Conservation (phyloP, 164 flowering plant species). For the Tetrastigma voinierianum region DNA sequence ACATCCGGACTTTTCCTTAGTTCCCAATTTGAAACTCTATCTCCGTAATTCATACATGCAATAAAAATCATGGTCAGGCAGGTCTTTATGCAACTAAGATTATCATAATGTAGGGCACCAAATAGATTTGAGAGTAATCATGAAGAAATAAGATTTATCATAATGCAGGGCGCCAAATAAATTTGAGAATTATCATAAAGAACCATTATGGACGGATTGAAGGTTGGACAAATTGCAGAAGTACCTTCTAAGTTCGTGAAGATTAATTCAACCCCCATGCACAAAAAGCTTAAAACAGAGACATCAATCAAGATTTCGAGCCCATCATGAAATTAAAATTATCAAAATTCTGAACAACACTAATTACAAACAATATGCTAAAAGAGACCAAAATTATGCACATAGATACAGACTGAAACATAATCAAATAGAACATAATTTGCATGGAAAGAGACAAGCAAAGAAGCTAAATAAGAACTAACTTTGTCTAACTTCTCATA, state of each 20-base stretch:
- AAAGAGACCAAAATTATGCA: not conserved
- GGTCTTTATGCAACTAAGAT: no score
- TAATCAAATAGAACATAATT: not conserved
- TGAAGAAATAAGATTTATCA: no score
- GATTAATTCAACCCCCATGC: not conserved
- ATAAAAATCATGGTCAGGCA: no score
- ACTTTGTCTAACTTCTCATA: conserved; percentile 64
- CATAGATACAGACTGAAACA: not conserved
- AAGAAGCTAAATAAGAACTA: conserved; percentile 15
- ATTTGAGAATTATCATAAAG: no score
- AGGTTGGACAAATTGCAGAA: not conserved
- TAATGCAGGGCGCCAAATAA: no score
- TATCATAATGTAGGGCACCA: no score
- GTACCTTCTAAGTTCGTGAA: not conserved
- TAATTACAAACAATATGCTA: not conserved
- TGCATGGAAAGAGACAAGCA: not conserved
- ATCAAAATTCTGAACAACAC: not conserved
- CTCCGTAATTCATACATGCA: no score
- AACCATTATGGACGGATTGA: no score
- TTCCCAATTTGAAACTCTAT: no score
- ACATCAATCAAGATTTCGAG: not conserved
- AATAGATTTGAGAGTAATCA: no score
- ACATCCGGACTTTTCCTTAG: no score
- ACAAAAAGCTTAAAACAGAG: not conserved
- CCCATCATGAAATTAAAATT: not conserved